These are phyloP conservation scores for Macrophomina phaseolina DNA, from an alignment of 2,329 filamentous ascomycete genomes.

Conservation along the genomic window DNA sequence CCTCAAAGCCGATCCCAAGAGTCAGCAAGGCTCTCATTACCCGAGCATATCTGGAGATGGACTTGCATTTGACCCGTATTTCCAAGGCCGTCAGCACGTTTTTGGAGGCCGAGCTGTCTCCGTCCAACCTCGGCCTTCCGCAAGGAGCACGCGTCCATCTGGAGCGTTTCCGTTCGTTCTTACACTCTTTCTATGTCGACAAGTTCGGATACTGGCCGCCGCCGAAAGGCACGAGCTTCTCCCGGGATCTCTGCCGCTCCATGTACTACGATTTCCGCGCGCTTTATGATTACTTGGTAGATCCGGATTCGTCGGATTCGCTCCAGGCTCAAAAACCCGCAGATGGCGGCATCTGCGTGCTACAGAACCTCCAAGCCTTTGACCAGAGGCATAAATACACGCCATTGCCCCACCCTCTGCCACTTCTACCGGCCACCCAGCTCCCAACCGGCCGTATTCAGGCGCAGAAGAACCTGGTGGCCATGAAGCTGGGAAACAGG, in stretches of 20 bases:
- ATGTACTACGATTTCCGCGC: conserved; percentile 74
- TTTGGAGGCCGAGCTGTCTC: conserved; percentile 72
- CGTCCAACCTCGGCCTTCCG: conserved; percentile 68
- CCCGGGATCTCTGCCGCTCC: conserved; percentile 62
- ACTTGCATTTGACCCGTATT: conserved; percentile 64
- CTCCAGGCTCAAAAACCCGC: conserved; percentile 60
- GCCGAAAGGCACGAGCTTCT: conserved; percentile 56
- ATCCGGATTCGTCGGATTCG: conserved; percentile 60
- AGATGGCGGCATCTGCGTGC: conserved; percentile 71
- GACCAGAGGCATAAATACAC: conserved; percentile 65
- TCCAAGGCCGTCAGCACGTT: conserved; percentile 64
- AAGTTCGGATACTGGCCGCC: conserved; percentile 78
- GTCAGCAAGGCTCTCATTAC: conserved; percentile 70
- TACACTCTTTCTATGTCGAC: conserved; percentile 69
- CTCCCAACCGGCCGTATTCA: conserved; percentile 35
- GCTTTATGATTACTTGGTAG: conserved; percentile 74
- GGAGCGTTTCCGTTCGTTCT: conserved; percentile 72
- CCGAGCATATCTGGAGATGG: conserved; percentile 68
- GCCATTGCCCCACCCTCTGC: conserved; percentile 68
- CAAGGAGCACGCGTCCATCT: conserved; percentile 68
- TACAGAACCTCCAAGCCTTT: conserved; percentile 72
- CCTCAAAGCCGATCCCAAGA: conserved; percentile 46
- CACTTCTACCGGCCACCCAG: conserved; percentile 64
- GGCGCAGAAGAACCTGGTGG: conserved; percentile 42
- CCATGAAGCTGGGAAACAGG: conserved; percentile 41